Evolutionary conservation across 371 early-diverging fungal genomes (phyloP).

Genomic region (Zancudomyces culisetae): DNA sequence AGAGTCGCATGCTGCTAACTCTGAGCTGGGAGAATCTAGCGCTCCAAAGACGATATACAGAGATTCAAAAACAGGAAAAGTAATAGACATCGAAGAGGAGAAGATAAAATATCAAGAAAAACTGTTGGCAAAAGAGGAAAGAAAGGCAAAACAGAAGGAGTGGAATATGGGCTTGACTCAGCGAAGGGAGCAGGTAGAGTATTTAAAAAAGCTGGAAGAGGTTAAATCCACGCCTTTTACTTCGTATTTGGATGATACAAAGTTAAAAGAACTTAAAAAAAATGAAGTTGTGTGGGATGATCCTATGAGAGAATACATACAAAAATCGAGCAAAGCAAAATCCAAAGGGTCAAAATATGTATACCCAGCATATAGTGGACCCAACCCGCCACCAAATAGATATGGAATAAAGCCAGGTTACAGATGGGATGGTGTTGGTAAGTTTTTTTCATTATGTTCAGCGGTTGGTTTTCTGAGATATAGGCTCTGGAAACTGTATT

Average conservation of each 20-base stretch:
- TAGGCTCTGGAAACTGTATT: no score
- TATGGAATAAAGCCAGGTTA: constrained; percentile 23
- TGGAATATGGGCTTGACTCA: constrained; percentile 24
- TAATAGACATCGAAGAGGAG: constrained; percentile 11
- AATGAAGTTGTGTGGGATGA: constrained; percentile 11
- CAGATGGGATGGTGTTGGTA: constrained; percentile 23
- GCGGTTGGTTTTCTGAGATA: no score
- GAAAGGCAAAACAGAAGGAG: constrained; percentile 7
- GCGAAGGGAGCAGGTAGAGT: constrained; percentile 8
- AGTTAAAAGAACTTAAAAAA: neutral
- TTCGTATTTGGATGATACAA: neutral
- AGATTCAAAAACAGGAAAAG: constrained; percentile 17
- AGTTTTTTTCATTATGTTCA: no score
- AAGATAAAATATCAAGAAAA: constrained; percentile 2
- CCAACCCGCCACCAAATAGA: constrained; percentile 17
- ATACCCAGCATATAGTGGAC: constrained; percentile 16
- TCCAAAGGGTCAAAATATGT: neutral
- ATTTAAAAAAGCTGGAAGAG: constrained; percentile 3
- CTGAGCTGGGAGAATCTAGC: neutral
- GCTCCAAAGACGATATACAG: constrained; percentile 15
- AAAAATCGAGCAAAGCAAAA: neutral
- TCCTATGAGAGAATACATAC: constrained; percentile 10
- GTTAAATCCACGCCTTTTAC: constrained; percentile 1
- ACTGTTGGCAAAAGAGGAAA: constrained; percentile 3
- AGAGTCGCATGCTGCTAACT: neutral